Conservation (phyloP, 1,139 yeast species). For the Hyphopichia pseudoburtonii region DNA sequence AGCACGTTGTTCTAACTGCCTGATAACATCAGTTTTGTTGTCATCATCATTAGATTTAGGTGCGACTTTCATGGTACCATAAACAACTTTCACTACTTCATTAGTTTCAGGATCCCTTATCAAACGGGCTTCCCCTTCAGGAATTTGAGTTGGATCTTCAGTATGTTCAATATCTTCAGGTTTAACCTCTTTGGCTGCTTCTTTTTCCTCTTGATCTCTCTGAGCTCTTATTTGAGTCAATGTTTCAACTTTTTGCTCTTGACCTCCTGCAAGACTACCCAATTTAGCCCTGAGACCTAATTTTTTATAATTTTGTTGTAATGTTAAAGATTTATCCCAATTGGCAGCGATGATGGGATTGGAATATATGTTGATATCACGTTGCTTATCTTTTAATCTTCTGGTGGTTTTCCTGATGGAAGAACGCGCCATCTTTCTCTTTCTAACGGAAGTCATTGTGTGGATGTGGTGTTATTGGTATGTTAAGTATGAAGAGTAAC, state of each 20-base stretch:
- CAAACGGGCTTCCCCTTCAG: slow-evolving; percentile 81
- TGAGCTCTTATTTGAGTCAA: slow-evolving; percentile 30
- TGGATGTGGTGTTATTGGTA: slow-evolving; percentile 1
- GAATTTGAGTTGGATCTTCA: slow-evolving; percentile 58
- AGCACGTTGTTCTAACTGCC: slow-evolving; percentile 70
- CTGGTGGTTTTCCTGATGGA: slow-evolving; percentile 68
- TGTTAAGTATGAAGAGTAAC: background rate
- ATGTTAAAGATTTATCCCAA: slow-evolving; percentile 84
- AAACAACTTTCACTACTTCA: slow-evolving; percentile 64
- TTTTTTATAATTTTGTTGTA: slow-evolving; percentile 78
- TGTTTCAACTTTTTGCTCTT: slow-evolving; percentile 50
- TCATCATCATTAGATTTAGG: slow-evolving; percentile 14
- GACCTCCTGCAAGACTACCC: slow-evolving; percentile 68
- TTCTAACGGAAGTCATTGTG: slow-evolving; percentile 77
- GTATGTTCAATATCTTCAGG: slow-evolving; percentile 42
- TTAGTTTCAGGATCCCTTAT: slow-evolving; percentile 69
- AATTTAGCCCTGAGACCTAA: slow-evolving; percentile 73
- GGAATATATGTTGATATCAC: slow-evolving; percentile 59
- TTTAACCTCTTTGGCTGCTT: slow-evolving; percentile 23
- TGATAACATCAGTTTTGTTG: slow-evolving; percentile 53
- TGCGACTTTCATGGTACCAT: slow-evolving; percentile 57
- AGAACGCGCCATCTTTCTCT: slow-evolving; percentile 79
- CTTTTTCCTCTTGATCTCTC: slow-evolving; percentile 25
- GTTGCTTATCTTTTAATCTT: slow-evolving; percentile 65
- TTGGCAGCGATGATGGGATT: slow-evolving; percentile 84